Evolutionary conservation across 148 eudicot genomes (phyloP).

Genomic region (Chenopodium berlandieri): DNA sequence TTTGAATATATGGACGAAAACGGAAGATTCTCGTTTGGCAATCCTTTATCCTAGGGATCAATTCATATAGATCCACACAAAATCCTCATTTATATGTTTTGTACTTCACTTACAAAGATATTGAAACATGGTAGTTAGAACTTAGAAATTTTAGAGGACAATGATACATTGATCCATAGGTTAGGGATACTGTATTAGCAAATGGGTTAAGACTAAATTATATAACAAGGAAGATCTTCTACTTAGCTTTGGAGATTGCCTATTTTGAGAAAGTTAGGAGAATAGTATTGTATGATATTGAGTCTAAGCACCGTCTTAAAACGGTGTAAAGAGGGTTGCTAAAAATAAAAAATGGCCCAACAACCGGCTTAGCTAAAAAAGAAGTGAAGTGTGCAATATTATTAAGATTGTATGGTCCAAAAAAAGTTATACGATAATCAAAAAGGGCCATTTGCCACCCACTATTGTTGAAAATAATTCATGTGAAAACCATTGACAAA

Average conservation of each 20-base stretch:
- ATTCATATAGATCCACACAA: too few relatives aligned
- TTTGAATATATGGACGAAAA: too few relatives aligned
- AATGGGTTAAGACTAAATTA: neutral
- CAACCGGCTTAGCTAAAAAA: neutral
- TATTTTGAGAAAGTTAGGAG: neutral
- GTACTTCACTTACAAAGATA: too few relatives aligned
- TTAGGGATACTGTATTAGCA: neutral
- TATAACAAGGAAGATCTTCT: neutral
- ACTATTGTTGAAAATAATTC: neutral
- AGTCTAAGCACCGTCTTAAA: neutral
- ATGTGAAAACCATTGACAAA: neutral
- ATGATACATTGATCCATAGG: neutral
- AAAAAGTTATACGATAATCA: neutral
- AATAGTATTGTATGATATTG: neutral
- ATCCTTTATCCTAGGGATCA: too few relatives aligned
- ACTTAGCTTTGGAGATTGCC: neutral
- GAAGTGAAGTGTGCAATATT: neutral
- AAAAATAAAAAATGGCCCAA: neutral
- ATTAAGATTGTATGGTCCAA: neutral
- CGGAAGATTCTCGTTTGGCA: too few relatives aligned
- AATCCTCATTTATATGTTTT: too few relatives aligned
- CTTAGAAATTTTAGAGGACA: neutral
- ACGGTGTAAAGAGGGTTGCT: neutral
- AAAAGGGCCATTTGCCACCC: neutral
- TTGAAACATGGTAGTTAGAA: too few relatives aligned